These are phyloP conservation scores for Kernera saxatilis DNA, from an alignment of 345 rosid species.

Conservation along the genomic window DNA sequence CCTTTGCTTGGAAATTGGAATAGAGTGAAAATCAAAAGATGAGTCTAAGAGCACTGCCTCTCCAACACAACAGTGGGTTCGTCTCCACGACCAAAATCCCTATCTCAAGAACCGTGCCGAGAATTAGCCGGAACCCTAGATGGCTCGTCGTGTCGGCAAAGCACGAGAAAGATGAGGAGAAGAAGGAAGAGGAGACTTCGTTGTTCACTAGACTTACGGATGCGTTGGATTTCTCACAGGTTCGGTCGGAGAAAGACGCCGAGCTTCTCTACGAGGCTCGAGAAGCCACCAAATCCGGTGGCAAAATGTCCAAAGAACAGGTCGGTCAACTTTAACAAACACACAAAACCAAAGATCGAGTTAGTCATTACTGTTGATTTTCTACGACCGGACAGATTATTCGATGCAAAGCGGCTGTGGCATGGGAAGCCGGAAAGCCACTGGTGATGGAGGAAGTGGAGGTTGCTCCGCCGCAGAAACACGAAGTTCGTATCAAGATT, in stretches of 20 bases:
- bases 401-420: slow-evolving; percentile 81
- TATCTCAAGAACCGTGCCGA: slow-evolving; percentile 6
- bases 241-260: slow-evolving; percentile 73
- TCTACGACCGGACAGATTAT: slow-evolving; percentile 57
- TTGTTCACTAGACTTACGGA: slow-evolving; percentile 59
- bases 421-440: slow-evolving; percentile 95
- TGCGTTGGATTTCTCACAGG: slow-evolving; percentile 81
- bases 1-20: neutral
- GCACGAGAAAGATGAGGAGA: slow-evolving; percentile 29
- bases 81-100: slow-evolving; percentile 13
- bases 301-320: slow-evolving; percentile 67
- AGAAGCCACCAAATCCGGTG: slow-evolving; percentile 63
- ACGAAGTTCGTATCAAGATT: slow-evolving; percentile 80
- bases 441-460: slow-evolving; percentile 76
- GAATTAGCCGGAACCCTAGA: slow-evolving; percentile 24
- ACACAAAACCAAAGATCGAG: neutral
- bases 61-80: slow-evolving; percentile 25
- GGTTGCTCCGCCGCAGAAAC: slow-evolving; percentile 81
- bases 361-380: slow-evolving; percentile 7
- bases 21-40: neutral
- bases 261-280: slow-evolving; percentile 74
- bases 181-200: slow-evolving; percentile 52
- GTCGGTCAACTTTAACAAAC: slow-evolving; percentile 30
- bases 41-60: slow-evolving; percentile 28
- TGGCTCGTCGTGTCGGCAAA: slow-evolving; percentile 30